Evolutionary conservation across 371 early-diverging fungal species (phyloP), one percentile per base, ranked within the genome.

Genomic region (Conidiobolus incongruus): DNA sequence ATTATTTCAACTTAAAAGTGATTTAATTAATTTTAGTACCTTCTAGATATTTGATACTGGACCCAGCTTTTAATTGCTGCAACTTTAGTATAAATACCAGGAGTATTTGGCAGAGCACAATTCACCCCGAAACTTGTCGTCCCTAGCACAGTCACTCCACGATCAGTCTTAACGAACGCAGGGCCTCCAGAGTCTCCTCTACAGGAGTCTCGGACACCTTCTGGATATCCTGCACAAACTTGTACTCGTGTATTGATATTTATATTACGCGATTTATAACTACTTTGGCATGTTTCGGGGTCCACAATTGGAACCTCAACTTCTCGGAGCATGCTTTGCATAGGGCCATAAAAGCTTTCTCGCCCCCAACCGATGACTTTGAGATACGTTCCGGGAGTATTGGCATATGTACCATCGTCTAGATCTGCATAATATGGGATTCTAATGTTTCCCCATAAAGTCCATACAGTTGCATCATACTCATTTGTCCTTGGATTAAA

Each of bases 111-210:
- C n/a, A n/a, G n/a, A n/a, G n/a, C n/a, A n/a, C n/a, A n/a, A n/a
- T n/a, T n/a, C n/a, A n/a, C n/a, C n/a, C n/a, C n/a, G n/a, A n/a
- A n/a, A n/a, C n/a, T n/a, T n/a, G n/a, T n/a, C n/a, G n/a, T n/a
- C n/a, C 44, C 44, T 13, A 44, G 16, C 6, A 44, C 8, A 12
- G 22, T 8, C 2, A 35, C 19, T 4, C 15, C 12, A 17, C 31
- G 16, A 28, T 40, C 30, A 6, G 8, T 15, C n/a, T 16, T 15
- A 4, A 16, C 10, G 29, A 44, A 44, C 8, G 35, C 16, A 17
- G 44, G 35, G 35, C 44, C 44, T 23, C 44, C 44, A 8, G 35
- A 35, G 23, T 44, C 44, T 21, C 44, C 44, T 5, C 22, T 35
- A 24, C 44, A 44, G 2, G 26, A 21, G 26, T 44, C 44, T 35